These are phyloP conservation scores for Metschnikowia bowlesiae DNA, from an alignment of 805 yeast genomes.

Conservation along the genomic window DNA sequence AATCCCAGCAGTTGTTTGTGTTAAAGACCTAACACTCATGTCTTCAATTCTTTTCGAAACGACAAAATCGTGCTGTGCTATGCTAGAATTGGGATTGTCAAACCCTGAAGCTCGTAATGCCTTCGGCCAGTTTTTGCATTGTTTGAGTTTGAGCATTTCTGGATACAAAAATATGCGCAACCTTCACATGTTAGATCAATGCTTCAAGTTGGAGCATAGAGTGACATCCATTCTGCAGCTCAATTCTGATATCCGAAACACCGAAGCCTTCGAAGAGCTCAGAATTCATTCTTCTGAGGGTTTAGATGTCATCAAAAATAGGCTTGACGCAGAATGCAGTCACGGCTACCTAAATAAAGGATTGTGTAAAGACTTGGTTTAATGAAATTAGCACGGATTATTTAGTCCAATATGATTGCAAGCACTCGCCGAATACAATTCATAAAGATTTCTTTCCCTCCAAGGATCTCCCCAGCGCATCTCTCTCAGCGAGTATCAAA, in stretches of 20 bases:
- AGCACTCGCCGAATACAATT: neutral
- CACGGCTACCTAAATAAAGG: slow-evolving; percentile 8
- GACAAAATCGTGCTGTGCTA: slow-evolving; percentile 22
- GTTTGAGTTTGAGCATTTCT: slow-evolving; percentile 39
- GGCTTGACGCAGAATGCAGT: slow-evolving; percentile 10
- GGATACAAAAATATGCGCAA: slow-evolving; percentile 41
- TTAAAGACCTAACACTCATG: slow-evolving; percentile 34
- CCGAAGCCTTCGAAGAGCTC: slow-evolving; percentile 12
- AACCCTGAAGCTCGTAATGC: slow-evolving; percentile 10
- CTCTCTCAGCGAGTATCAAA: slow-evolving; percentile 68
- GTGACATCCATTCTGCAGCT: slow-evolving; percentile 6
- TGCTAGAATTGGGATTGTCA: neutral
- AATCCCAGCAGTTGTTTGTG: slow-evolving; percentile 43
- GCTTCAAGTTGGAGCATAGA: slow-evolving; percentile 35
- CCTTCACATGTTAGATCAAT: slow-evolving; percentile 33
- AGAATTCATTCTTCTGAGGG: slow-evolving; percentile 12
- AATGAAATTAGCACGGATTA: neutral
- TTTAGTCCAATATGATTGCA: neutral
- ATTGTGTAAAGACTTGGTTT: neutral
- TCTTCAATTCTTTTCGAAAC: slow-evolving; percentile 34
- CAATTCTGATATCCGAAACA: slow-evolving; percentile 4
- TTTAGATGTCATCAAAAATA: slow-evolving; percentile 9
- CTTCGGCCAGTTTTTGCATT: slow-evolving; percentile 32
- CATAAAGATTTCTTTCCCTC: slow-evolving; percentile 7
- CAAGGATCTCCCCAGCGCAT: slow-evolving; percentile 49